Percentiles rank a stretch among this genome's conserved stretches.
phyloP scores from a whole-genome alignment of 495 filamentous ascomycete species.

The Podospora pseudocomata region DNA sequence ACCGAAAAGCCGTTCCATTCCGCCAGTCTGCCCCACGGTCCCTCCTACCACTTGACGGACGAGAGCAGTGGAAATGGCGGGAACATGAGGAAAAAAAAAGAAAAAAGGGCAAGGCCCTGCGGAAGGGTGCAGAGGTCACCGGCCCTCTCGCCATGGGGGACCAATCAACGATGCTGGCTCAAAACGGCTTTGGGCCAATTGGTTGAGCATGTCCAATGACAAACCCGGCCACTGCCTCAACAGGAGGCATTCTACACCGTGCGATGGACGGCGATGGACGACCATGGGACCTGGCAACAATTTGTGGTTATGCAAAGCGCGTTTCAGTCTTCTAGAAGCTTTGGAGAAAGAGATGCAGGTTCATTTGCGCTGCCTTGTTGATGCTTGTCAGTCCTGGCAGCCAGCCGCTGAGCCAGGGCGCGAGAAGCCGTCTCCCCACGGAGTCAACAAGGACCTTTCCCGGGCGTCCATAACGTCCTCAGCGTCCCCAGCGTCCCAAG shows the following conservation, averaged over 20 bases:
- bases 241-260: conserved; percentile 22
- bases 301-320: conserved; percentile 22
- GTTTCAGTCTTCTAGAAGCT: conserved; percentile 34
- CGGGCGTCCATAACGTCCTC: conserved; percentile 5
- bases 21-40: conserved; percentile 3
- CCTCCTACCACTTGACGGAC: not conserved
- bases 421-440: not conserved
- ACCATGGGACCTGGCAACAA: conserved; percentile 3
- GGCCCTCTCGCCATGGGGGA: conserved; percentile 18
- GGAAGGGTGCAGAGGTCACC: conserved; percentile 27
- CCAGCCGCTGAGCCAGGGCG: conserved; percentile 9
- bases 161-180: conserved; percentile 22
- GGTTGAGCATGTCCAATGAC: conserved; percentile 21
- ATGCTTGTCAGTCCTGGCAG: conserved; percentile 18
- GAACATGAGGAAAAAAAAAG: not conserved
- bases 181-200: conserved; percentile 15
- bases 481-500: conserved; percentile 1
- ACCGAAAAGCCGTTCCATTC: not conserved
- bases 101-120: conserved; percentile 8
- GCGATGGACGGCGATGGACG: conserved; percentile 15
- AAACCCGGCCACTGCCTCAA: conserved; percentile 14
- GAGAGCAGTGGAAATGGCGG: conserved; percentile 21
- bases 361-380: conserved; percentile 18
- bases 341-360: conserved; percentile 24
- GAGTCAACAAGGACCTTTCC: not conserved